Conservation (phyloP, 2,329 filamentous ascomycete genomes). For the Gnomoniopsis smithogilvyi region DNA sequence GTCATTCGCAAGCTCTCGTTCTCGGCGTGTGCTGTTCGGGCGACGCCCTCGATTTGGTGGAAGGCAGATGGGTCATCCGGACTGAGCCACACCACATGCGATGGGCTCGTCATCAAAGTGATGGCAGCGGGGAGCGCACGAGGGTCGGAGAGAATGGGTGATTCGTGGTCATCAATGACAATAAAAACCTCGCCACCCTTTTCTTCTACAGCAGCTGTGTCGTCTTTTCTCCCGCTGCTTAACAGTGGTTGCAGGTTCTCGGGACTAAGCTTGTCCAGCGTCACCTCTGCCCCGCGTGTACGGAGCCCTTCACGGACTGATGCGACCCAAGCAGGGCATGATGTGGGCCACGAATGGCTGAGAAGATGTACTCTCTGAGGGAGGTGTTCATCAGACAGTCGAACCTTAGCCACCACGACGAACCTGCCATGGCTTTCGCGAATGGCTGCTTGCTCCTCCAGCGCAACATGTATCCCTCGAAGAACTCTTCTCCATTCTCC, state of each 20-base stretch:
- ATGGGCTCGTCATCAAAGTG: constrained; percentile 6
- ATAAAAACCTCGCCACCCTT: neutral
- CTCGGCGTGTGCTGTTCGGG: constrained; percentile 22
- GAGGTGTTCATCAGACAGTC: neutral
- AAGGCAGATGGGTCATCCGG: constrained; percentile 13
- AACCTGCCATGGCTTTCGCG: neutral
- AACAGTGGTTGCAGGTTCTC: too few species aligned
- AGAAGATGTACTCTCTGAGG: neutral
- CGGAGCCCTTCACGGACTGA: neutral
- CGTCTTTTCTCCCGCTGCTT: too few species aligned
- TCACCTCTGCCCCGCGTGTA: neutral
- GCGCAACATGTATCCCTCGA: neutral
- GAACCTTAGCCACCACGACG: neutral
- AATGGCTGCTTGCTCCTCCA: neutral
- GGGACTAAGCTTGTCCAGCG: neutral
- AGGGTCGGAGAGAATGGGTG: neutral
- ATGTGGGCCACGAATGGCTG: neutral
- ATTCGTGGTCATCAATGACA: neutral
- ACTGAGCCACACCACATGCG: constrained; percentile 17
- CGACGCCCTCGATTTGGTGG: constrained; percentile 20
- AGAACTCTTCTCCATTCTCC: neutral
- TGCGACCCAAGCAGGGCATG: neutral
- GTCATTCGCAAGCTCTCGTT: constrained; percentile 17
- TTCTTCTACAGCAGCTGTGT: too few species aligned
- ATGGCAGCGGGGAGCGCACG: neutral